These are phyloP conservation scores for Coemansia sp. DNA, from an alignment of 192 early-diverging fungal species.

Conservation along the genomic window DNA sequence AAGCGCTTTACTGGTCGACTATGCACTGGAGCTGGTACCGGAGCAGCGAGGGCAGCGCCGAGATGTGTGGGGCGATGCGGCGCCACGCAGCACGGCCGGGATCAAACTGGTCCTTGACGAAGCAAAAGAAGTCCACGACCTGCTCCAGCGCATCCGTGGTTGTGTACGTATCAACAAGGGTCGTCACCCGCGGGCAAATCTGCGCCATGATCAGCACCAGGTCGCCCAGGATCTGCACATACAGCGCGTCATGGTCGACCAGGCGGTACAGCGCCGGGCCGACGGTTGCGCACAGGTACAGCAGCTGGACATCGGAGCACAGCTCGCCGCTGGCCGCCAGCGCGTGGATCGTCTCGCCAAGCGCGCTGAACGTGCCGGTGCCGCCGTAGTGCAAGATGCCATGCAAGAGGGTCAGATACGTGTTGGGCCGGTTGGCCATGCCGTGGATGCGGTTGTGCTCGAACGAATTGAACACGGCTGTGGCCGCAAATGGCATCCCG, in stretches of 20 bases:
- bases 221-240: constrained; percentile 52
- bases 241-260: constrained; percentile 47
- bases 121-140: constrained; percentile 58
- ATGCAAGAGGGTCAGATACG: constrained; percentile 72
- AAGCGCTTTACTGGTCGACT: constrained; percentile 31
- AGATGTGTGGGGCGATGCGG: constrained; percentile 47
- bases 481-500: constrained; percentile 51
- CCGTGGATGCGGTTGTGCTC: constrained; percentile 58
- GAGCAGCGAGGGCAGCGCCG: constrained; percentile 38
- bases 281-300: constrained; percentile 71
- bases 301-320: constrained; percentile 69
- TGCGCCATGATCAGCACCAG: constrained; percentile 46
- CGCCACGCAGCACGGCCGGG: constrained; percentile 47
- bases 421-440: constrained; percentile 70
- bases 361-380: constrained; percentile 60
- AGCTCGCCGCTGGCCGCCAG: constrained; percentile 49
- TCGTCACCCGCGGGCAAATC: constrained; percentile 30
- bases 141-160: constrained; percentile 55
- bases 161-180: constrained; percentile 12
- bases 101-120: constrained; percentile 56
- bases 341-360: constrained; percentile 44
- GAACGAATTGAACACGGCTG: constrained; percentile 67
- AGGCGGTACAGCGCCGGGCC: constrained; percentile 75
- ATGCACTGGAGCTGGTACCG: constrained; percentile 51
- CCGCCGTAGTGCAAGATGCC: constrained; percentile 75